Evolutionary conservation across 139 green algal genomes (phyloP).

Genomic region (Asterochloris sp.): DNA sequence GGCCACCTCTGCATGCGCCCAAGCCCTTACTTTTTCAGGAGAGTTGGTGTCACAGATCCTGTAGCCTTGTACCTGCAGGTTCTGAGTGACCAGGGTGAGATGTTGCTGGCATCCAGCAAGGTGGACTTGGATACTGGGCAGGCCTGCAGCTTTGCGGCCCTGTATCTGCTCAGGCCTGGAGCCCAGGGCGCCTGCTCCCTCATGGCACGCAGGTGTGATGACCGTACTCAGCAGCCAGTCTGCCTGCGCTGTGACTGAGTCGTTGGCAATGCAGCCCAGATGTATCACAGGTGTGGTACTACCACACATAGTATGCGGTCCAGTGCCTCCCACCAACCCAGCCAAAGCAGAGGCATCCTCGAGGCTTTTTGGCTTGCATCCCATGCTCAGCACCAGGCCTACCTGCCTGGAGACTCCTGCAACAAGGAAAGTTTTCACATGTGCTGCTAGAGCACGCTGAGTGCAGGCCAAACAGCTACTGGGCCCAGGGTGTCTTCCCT

Average conservation of each 20-base stretch:
- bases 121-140: not conserved
- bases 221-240: not conserved
- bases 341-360: not conserved
- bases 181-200: constrained; percentile 1
- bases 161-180: not conserved
- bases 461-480: not conserved
- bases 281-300: not conserved
- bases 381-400: not conserved
- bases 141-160: not conserved
- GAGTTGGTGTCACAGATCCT: not conserved
- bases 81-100: not conserved
- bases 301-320: not conserved
- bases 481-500: not conserved
- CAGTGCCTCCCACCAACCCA: not conserved
- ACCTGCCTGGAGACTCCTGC: not conserved
- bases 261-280: not conserved
- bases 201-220: not conserved
- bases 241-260: not conserved
- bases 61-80: not conserved
- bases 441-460: not conserved
- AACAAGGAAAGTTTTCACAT: not conserved
- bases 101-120: not conserved
- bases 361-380: not conserved
- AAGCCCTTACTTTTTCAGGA: not conserved
- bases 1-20: not conserved